Evolutionary conservation across 2,329 filamentous ascomycete species (phyloP).

Genomic region (Hortaea werneckii): DNA sequence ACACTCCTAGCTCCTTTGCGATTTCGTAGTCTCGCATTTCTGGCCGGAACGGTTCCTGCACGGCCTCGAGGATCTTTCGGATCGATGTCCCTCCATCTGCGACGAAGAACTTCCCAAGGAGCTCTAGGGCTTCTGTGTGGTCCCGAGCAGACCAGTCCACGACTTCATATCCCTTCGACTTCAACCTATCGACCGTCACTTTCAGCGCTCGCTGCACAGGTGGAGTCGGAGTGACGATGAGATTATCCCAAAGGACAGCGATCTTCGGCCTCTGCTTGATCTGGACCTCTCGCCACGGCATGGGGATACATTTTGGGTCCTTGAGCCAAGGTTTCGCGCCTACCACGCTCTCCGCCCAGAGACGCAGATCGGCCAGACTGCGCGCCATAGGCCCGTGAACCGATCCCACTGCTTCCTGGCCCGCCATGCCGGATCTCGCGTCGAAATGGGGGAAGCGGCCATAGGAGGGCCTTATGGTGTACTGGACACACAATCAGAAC

Average conservation of each 20-base stretch:
- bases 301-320: conserved; percentile 44
- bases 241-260: conserved; percentile 51
- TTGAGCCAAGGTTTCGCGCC: conserved; percentile 40
- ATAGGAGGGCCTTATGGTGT: conserved; percentile 46
- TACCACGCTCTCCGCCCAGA: conserved; percentile 33
- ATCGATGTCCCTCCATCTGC: conserved; percentile 44
- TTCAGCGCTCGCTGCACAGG: conserved; percentile 48
- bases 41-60: conserved; percentile 36
- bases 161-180: conserved; percentile 42
- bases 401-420: conserved; percentile 54
- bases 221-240: conserved; percentile 50
- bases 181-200: conserved; percentile 44
- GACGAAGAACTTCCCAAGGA: conserved; percentile 39
- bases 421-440: conserved; percentile 48
- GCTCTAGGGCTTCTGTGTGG: conserved; percentile 42
- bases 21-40: conserved; percentile 39
- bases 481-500: conserved; percentile 14
- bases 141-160: conserved; percentile 40
- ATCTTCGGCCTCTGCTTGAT: conserved; percentile 44
- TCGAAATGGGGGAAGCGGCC: conserved; percentile 50
- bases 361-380: conserved; percentile 41
- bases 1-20: conserved; percentile 33
- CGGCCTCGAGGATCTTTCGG: conserved; percentile 29
- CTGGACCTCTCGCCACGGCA: conserved; percentile 42
- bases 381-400: conserved; percentile 55